These are phyloP conservation scores for Jackrogersella multiformis DNA, from an alignment of 495 filamentous ascomycete genomes.

Conservation along the genomic window DNA sequence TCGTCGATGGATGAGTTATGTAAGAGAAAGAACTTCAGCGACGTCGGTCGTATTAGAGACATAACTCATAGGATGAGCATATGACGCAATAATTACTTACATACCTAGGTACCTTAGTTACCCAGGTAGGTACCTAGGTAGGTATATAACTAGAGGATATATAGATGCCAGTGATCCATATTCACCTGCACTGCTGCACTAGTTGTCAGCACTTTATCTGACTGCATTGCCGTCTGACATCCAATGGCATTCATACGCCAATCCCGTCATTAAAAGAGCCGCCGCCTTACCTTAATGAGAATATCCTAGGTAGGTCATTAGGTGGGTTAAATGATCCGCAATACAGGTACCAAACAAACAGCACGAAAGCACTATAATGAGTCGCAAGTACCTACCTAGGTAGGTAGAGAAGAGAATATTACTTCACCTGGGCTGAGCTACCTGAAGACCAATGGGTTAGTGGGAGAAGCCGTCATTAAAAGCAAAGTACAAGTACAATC, in stretches of 20 bases:
- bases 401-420: too few species aligned
- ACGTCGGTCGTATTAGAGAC: constrained; percentile 14
- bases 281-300: too few species aligned
- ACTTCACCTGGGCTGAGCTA: too few species aligned
- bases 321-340: too few species aligned
- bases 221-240: too few species aligned
- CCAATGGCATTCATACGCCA: too few species aligned
- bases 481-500: constrained; percentile 11
- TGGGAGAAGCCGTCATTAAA: neutral
- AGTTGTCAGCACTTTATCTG: constrained; percentile 12
- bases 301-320: too few species aligned
- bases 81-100: neutral
- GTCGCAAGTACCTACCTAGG: too few species aligned
- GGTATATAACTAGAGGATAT: neutral
- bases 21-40: constrained; percentile 16
- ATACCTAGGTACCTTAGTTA: neutral
- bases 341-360: too few species aligned
- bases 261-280: too few species aligned
- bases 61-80: neutral
- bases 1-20: constrained; percentile 24
- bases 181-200: neutral
- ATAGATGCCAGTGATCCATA: neutral
- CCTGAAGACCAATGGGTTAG: too few species aligned
- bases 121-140: neutral
- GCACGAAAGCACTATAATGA: too few species aligned